Evolutionary conservation across 1,139 yeast species (phyloP), one percentile per base, ranked within the genome.

Genomic region (Scheffersomyces insectosa): DNA sequence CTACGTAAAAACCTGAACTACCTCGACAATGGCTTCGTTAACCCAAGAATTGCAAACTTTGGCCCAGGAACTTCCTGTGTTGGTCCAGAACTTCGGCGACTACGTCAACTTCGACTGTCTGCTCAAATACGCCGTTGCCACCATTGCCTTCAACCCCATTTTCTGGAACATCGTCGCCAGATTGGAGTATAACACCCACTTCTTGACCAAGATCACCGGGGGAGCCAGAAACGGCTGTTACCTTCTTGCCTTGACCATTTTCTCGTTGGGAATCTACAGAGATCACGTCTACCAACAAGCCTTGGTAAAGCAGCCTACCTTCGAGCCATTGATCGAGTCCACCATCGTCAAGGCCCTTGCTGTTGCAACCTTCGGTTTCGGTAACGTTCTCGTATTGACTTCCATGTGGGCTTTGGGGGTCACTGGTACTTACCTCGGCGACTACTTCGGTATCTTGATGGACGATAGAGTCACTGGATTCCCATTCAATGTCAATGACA

Each of bases 131-230:
- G 78, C 88, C 2, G 55, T 81, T 38, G 72, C 66, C 10, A 77
- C 85, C 38, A 88, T 93, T 55, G 83, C 86, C 14, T 91, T 93
- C 78, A 93, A 93, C 62, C 99, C 99, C 12, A 79, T 88, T 29
- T 91, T 90, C 63, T 93, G 99, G 99, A 93, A 93, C 65, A 77
- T 86, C 44, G 96, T 82, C 27, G 99, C 99, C 8, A 78, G 97
- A 56, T 58, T 79, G 33, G 98, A 93, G 63, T 88, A 88, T 72
- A 80, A 80, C 46, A 81, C 88, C 28, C 85, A 86, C 55, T 60
- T 84, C 42, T 66, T 91, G 45, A 88, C 97, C 38, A 88, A 86
- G 58, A 49, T 87, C 28, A 75, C 85, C 3, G 86, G 90, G n/a
- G 74, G 75, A 39, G 80, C 89, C 33, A 78, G 74, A 44, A 64